Percentiles rank a stretch among this genome's conserved stretches.
Conservation (phyloP, 805 yeast species). For the Citeromyces matritensis region DNA sequence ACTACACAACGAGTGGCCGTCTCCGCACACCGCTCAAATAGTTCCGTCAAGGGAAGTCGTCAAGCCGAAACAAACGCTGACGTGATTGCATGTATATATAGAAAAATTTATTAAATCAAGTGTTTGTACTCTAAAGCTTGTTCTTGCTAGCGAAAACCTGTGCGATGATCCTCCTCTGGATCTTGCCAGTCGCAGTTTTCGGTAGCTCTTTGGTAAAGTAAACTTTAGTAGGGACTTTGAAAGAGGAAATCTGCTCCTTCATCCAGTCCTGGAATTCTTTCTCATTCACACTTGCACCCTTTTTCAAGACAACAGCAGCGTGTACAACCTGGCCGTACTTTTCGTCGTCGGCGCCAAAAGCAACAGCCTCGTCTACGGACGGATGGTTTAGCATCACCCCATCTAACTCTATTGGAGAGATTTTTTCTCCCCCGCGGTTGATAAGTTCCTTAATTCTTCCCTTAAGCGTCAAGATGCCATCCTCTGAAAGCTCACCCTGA, state of each 20-base stretch:
- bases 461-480: slow-evolving; percentile 44
- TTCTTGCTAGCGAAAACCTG: slow-evolving; percentile 25
- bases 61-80: slow-evolving; percentile 4
- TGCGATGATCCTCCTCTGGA: slow-evolving; percentile 54
- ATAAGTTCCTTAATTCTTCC: slow-evolving; percentile 65
- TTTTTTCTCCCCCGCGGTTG: slow-evolving; percentile 69
- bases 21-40: slow-evolving; percentile 18
- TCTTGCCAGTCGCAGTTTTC: slow-evolving; percentile 68
- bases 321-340: slow-evolving; percentile 61
- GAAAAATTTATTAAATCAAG: too few species aligned
- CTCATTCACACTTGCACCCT: slow-evolving; percentile 18
- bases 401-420: slow-evolving; percentile 60
- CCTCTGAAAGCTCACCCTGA: slow-evolving; percentile 47
- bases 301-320: slow-evolving; percentile 49
- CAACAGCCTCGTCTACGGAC: slow-evolving; percentile 53
- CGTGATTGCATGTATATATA: too few species aligned
- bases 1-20: slow-evolving; percentile 44
- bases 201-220: slow-evolving; percentile 49
- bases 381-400: slow-evolving; percentile 44
- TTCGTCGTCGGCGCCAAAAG: slow-evolving; percentile 52
- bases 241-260: slow-evolving; percentile 28
- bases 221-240: slow-evolving; percentile 45
- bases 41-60: slow-evolving; percentile 7
- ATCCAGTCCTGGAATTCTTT: slow-evolving; percentile 31
- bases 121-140: too few species aligned